Conservation (phyloP, 176 grass and related monocot genomes). For the Triticum monococcum region DNA sequence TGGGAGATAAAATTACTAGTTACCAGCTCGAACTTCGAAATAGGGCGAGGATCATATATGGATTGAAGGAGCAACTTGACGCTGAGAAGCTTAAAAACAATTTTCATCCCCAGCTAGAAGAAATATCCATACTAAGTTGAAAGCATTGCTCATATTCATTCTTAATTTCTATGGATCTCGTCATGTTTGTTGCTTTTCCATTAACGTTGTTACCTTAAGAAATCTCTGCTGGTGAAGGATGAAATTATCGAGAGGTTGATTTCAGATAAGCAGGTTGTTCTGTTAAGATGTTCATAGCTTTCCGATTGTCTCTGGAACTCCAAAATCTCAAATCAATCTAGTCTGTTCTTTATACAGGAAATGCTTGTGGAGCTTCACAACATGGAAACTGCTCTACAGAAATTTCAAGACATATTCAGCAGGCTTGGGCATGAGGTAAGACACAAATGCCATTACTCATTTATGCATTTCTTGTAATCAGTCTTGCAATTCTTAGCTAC, state of each 20-base stretch:
- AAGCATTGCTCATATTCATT: neutral
- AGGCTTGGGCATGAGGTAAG: conserved; percentile 36
- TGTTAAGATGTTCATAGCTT: neutral
- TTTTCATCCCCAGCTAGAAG: conserved; percentile 61
- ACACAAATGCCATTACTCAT: neutral
- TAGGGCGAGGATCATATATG: conserved; percentile 61
- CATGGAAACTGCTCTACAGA: conserved; percentile 46
- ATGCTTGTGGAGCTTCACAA: conserved; percentile 58
- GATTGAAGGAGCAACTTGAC: conserved; percentile 61
- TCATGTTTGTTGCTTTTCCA: conserved; percentile 33
- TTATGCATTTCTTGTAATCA: conserved; percentile 2
- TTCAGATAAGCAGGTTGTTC: conserved; percentile 76
- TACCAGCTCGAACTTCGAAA: conserved; percentile 66
- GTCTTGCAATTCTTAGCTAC: neutral
- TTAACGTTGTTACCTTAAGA: conserved; percentile 74
- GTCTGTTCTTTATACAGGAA: conserved; percentile 32
- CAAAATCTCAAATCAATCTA: neutral
- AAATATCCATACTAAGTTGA: conserved; percentile 60
- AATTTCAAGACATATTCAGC: conserved; percentile 43
- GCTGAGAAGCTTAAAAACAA: conserved; percentile 56
- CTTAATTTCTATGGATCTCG: conserved; percentile 19
- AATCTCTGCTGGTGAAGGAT: conserved; percentile 67
- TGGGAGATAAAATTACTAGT: conserved; percentile 66
- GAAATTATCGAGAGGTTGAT: conserved; percentile 66
- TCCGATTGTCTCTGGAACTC: neutral